Evolutionary conservation across 768 basidiomycete genomes (phyloP).

Genomic region (Leccinum aurantiacum): DNA sequence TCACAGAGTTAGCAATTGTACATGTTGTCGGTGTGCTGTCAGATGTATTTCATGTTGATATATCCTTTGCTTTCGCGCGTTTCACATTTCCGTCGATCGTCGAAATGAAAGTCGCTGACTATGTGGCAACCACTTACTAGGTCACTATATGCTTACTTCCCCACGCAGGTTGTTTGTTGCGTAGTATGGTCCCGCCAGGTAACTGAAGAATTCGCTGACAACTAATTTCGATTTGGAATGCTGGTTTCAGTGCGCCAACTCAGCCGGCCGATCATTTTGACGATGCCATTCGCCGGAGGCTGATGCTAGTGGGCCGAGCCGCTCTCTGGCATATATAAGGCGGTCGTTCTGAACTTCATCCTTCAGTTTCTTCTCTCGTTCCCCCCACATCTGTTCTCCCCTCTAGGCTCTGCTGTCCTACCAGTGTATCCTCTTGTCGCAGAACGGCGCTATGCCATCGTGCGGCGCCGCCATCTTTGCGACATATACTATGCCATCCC

Average conservation of each 20-base stretch:
- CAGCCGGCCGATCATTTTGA: background rate
- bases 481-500: background rate
- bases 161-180: background rate
- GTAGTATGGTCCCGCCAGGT: background rate
- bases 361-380: slow-evolving; percentile 4
- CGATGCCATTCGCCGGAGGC: background rate
- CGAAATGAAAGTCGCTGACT: slow-evolving; percentile 7
- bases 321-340: slow-evolving; percentile 11
- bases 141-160: slow-evolving; percentile 2
- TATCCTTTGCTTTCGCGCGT: slow-evolving; percentile 5
- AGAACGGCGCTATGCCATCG: background rate
- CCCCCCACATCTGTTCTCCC: background rate
- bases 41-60: slow-evolving; percentile 18
- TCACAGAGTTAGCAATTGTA: slow-evolving; percentile 28
- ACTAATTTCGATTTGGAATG: slow-evolving; percentile 1
- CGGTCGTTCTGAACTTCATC: background rate
- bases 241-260: background rate
- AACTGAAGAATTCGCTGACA: background rate
- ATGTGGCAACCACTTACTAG: background rate
- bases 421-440: background rate
- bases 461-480: background rate
- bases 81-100: slow-evolving; percentile 1
- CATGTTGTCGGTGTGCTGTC: slow-evolving; percentile 14
- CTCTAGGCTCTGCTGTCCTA: background rate
- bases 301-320: background rate